A percentile compares a stretch with the other conserved stretches of the same genome.
These are phyloP conservation scores for Tulasnella sp. DNA, from an alignment of 768 basidiomycete species.

Conservation along the genomic window DNA sequence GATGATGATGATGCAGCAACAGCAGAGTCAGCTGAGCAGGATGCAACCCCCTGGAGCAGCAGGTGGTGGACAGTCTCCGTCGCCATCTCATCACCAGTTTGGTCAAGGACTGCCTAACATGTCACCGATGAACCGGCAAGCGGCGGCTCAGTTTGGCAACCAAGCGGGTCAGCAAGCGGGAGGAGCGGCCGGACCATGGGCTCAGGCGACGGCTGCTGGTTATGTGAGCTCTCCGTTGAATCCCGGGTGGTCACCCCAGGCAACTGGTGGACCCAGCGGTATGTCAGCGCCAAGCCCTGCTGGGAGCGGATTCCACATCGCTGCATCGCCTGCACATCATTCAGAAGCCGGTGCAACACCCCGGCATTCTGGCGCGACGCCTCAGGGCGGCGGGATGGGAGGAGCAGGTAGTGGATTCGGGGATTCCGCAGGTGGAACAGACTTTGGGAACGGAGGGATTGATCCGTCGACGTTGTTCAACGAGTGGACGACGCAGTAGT, in stretches of 20 bases:
- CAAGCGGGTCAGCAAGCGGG: background rate
- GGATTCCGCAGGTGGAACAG: background rate
- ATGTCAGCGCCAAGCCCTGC: slow-evolving; percentile 13
- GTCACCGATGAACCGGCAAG: slow-evolving; percentile 8
- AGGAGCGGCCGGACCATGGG: background rate
- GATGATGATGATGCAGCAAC: slow-evolving; percentile 19
- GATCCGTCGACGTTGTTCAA: slow-evolving; percentile 16
- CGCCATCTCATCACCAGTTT: background rate
- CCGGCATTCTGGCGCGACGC: slow-evolving; percentile 3
- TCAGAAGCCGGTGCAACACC: slow-evolving; percentile 6
- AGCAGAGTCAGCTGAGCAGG: slow-evolving; percentile 12
- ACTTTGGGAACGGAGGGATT: slow-evolving; percentile 2
- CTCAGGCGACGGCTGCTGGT: background rate
- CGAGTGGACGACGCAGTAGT: slow-evolving; percentile 14
- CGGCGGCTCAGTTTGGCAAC: background rate
- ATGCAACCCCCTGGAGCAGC: background rate
- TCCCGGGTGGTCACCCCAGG: slow-evolving; percentile 12
- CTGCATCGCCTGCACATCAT: slow-evolving; percentile 13
- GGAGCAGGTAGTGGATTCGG: background rate
- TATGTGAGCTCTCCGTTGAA: slow-evolving; percentile 19
- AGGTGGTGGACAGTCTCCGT: background rate
- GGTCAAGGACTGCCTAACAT: background rate
- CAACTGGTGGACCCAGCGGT: background rate
- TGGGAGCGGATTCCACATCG: slow-evolving; percentile 9
- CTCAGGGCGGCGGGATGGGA: background rate